phyloP scores from a whole-genome alignment of 2,329 filamentous ascomycete species.

The Pestalotiopsis sp. region DNA sequence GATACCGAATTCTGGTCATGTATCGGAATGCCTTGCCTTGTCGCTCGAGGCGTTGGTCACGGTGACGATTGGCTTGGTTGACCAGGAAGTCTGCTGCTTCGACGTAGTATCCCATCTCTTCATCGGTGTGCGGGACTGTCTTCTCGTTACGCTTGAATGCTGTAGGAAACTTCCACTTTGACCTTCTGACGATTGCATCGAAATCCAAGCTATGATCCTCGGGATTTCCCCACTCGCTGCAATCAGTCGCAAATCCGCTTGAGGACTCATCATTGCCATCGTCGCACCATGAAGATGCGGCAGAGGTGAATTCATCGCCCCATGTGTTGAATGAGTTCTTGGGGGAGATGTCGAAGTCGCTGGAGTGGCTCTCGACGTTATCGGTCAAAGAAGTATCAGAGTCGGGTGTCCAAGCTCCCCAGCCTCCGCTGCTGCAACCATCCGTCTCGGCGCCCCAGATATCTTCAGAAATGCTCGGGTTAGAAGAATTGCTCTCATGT shows the following conservation, averaged over 20 bases:
- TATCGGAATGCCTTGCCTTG: neutral
- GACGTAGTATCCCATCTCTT: neutral
- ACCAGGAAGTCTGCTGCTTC: neutral
- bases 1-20: neutral
- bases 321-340: too few species aligned
- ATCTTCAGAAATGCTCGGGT: too few species aligned
- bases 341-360: too few species aligned
- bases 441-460: too few species aligned
- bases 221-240: neutral
- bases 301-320: neutral
- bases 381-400: too few species aligned
- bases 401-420: too few species aligned
- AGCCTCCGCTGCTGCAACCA: too few species aligned
- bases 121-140: neutral
- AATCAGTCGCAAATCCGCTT: neutral
- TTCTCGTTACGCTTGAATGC: neutral
- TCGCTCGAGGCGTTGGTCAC: neutral
- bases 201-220: neutral
- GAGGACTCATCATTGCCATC: neutral
- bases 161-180: neutral
- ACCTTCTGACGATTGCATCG: neutral
- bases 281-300: too few species aligned
- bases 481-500: too few species aligned
- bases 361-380: too few species aligned
- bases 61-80: neutral